Evolutionary conservation across 139 green algal species (phyloP).

Genomic region (Chlorella sp.): DNA sequence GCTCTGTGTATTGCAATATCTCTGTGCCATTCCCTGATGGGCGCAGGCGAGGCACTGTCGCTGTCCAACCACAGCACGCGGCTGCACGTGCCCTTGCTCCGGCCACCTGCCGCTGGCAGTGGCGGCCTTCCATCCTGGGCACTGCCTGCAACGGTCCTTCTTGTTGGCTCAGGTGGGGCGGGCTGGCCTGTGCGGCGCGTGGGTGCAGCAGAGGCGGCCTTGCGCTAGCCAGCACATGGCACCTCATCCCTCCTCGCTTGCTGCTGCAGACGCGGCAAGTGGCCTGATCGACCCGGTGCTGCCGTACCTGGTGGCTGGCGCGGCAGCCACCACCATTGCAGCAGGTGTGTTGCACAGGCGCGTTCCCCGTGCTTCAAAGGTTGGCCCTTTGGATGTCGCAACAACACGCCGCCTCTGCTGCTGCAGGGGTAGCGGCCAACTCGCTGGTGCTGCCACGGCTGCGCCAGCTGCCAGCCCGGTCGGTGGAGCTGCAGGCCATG

Average conservation of each 20-base stretch:
- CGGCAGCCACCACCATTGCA: conserved; percentile 25
- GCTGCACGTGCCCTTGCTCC: conserved; percentile 52
- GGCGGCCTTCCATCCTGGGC: conserved; percentile 69
- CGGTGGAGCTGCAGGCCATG: conserved; percentile 56
- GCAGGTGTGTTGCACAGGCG: background rate
- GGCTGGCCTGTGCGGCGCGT: too few relatives aligned
- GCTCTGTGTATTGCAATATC: background rate
- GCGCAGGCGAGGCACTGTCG: conserved; percentile 69
- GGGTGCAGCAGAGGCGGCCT: conserved; percentile 24
- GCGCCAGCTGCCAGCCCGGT: conserved; percentile 72
- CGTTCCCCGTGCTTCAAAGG: background rate
- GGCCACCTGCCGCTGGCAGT: conserved; percentile 48
- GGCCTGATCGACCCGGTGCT: conserved; percentile 77
- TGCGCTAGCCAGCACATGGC: too few relatives aligned
- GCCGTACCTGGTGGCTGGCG: conserved; percentile 63
- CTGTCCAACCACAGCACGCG: conserved; percentile 80
- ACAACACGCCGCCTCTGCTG: background rate
- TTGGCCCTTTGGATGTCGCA: too few relatives aligned
- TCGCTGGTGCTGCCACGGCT: conserved; percentile 75
- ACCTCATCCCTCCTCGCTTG: too few relatives aligned
- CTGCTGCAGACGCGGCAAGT: conserved; percentile 75
- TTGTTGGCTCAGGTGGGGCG: too few relatives aligned
- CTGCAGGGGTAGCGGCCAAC: conserved; percentile 48
- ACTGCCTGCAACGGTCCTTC: conserved; percentile 66
- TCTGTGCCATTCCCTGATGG: background rate